Evolutionary conservation across 805 yeast species (phyloP).

Genomic region (Suhomyces vadensis): DNA sequence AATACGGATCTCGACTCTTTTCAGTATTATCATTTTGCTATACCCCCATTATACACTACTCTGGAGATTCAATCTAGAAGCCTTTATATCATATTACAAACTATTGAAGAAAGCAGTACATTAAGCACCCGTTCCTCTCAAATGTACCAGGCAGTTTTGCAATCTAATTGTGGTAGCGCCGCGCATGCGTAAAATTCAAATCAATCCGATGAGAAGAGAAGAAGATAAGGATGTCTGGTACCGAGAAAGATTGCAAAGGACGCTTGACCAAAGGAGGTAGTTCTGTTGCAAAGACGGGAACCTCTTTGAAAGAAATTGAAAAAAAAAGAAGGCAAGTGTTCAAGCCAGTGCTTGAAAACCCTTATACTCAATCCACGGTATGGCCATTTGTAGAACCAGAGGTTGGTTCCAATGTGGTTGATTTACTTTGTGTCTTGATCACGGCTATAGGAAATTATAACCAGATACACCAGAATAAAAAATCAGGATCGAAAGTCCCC

Average conservation of each 20-base stretch:
- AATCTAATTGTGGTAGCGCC: conserved; percentile 3
- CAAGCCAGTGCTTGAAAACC: conserved; percentile 65
- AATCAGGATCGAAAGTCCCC: conserved; percentile 13
- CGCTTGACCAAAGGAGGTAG: not conserved
- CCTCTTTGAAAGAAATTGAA: conserved; percentile 51
- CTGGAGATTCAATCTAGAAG: no score
- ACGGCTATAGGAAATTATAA: conserved; percentile 32
- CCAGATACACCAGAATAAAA: conserved; percentile 6
- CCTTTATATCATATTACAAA: no score
- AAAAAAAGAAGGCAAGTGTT: conserved; percentile 55
- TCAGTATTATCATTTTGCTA: no score
- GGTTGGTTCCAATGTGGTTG: conserved; percentile 38
- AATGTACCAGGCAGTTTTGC: not conserved
- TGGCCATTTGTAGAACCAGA: conserved; percentile 46
- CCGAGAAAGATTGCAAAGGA: not conserved
- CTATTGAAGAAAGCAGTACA: no score
- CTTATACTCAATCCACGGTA: conserved; percentile 49
- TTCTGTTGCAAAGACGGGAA: not conserved
- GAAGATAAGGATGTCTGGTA: not conserved
- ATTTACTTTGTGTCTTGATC: conserved; percentile 34
- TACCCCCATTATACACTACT: no score
- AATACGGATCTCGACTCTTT: no score
- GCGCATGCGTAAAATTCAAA: conserved; percentile 1
- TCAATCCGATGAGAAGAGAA: not conserved
- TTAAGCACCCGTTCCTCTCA: no score